Evolutionary conservation across 78 protist species (phyloP), one percentile per base, ranked within the genome.

Genomic region (Dictyostelium brefeldianum): DNA sequence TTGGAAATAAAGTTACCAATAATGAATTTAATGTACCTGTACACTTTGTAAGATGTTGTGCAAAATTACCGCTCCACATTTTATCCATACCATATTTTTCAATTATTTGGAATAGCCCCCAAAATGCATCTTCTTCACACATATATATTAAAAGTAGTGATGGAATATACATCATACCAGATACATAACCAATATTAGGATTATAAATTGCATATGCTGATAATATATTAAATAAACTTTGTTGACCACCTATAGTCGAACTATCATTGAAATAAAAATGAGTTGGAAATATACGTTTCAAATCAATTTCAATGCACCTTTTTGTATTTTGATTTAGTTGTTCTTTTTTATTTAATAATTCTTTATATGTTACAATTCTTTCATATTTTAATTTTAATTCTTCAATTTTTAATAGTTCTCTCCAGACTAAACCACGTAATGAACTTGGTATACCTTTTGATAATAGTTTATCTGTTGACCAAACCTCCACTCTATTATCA

Each of bases 141-240:
- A 94, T 91, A 77, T 96, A 96, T 29, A 95, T 95, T 14, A 96
- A 84, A 36, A 92, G 74, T 46, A 94, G 54, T 27, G 92, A 96
- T 1, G 94, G 69, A 27, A 96, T 69, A 82, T 87, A 94, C 27
- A 91, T 94, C 98, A 96, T 96, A 29, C 97, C 98, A 50, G 94
- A 97, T 65, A 96, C 89, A 69, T 95, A 96, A 1, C 98, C 97
- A 8, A 96, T 94, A 22, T 81, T 91, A 10, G 94, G 91, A 62
- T 96, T 95, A 78, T 92, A 81, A 20, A 92, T 62, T 11, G 97
- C 65, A 31, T 89, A 94, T 5, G 97, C 96, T 1, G 75, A 64
- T 62, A 96, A 83, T 50, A 96, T 95, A 36, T 92, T 83, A 48
- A 64, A 89, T 15, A 96, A 81, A 47, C 79, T 90, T 51, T 83